Percentiles rank a stretch among this genome's conserved stretches.
These are phyloP conservation scores for Croton setiger DNA, from an alignment of 441 rosid genomes.

Conservation along the genomic window DNA sequence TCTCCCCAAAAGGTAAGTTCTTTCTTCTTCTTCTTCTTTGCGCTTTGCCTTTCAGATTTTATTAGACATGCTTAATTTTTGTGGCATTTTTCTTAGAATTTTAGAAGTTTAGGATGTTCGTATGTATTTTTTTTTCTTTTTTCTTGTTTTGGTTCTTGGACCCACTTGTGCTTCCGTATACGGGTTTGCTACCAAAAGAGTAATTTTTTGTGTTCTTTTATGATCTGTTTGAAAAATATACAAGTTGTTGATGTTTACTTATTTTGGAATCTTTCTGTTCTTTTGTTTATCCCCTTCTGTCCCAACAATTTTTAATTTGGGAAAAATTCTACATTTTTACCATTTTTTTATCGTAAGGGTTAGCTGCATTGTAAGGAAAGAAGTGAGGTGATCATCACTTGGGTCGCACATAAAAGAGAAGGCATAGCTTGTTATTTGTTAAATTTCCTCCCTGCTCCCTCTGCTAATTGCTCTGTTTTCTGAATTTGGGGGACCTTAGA, in stretches of 20 bases:
- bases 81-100: neutral
- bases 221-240: neutral
- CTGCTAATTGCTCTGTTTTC: neutral
- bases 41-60: neutral
- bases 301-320: neutral
- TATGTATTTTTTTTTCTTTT: neutral
- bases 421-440: neutral
- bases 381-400: neutral
- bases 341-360: too few relatives aligned
- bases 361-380: neutral
- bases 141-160: neutral
- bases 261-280: neutral
- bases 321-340: neutral
- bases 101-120: neutral
- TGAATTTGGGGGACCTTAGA: neutral
- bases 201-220: neutral
- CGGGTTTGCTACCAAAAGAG: slow-evolving; percentile 1
- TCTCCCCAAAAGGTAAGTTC: slow-evolving; percentile 27
- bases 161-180: slow-evolving; percentile 4
- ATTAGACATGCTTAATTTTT: neutral
- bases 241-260: neutral
- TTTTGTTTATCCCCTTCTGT: neutral
- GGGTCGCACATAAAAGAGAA: neutral
- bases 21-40: neutral
- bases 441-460: neutral